Evolutionary conservation across 2,329 filamentous ascomycete species (phyloP).

Genomic region (Talaromyces sp.): DNA sequence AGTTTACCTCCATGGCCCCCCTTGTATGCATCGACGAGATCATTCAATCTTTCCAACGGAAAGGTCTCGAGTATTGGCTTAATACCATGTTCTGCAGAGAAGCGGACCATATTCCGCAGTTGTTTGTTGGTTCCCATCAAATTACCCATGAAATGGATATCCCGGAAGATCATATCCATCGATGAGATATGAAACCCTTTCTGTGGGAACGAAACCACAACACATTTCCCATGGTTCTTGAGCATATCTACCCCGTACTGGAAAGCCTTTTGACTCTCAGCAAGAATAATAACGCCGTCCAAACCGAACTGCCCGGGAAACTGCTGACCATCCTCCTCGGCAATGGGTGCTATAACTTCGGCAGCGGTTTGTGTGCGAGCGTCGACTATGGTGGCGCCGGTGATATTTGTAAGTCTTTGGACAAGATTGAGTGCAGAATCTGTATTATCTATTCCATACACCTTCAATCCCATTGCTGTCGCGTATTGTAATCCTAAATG

Average conservation of each 20-base stretch:
- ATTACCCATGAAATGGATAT: constrained; percentile 19
- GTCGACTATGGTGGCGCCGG: constrained; percentile 35
- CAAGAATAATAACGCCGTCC: constrained; percentile 44
- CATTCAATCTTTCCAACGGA: constrained; percentile 17
- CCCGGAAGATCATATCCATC: constrained; percentile 19
- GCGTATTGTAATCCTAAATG: constrained; percentile 68
- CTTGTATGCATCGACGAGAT: constrained; percentile 18
- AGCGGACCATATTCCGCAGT: constrained; percentile 18
- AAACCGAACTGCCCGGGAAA: constrained; percentile 36
- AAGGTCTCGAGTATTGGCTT: constrained; percentile 17
- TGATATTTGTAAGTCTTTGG: constrained; percentile 21
- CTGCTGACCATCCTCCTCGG: constrained; percentile 10
- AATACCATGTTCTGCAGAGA: constrained; percentile 17
- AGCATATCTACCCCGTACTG: constrained; percentile 13
- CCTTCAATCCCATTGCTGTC: constrained; percentile 61
- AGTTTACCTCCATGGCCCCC: constrained; percentile 17
- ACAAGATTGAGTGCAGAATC: constrained; percentile 22
- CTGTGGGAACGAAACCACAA: constrained; percentile 45
- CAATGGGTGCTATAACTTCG: constrained; percentile 23
- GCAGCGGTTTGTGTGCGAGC: constrained; percentile 27
- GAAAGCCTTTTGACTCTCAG: constrained; percentile 22
- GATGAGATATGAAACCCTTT: constrained; percentile 18
- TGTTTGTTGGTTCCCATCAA: constrained; percentile 18
- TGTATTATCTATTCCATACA: constrained; percentile 24
- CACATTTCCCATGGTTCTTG: constrained; percentile 37